Percentiles rank a stretch among this genome's conserved stretches.
phyloP scores from a whole-genome alignment of 1,139 yeast species.

The Geotrichum aggregatum region DNA sequence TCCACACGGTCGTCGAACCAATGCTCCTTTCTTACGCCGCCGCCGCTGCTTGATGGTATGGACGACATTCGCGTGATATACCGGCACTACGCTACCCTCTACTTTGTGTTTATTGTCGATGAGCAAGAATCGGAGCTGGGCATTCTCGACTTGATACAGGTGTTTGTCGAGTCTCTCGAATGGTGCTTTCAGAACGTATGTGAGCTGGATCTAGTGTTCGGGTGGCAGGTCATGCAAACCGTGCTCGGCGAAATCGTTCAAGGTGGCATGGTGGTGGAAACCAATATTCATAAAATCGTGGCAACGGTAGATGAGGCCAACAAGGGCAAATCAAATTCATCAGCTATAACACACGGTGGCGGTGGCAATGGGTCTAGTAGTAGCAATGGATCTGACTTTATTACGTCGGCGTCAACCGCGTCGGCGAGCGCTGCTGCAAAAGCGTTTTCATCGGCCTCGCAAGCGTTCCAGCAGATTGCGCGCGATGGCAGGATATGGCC shows the following conservation, averaged over 20 bases:
- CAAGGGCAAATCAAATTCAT: conserved; percentile 28
- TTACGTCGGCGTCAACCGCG: conserved; percentile 23
- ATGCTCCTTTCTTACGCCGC: conserved; percentile 78
- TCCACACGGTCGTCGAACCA: conserved; percentile 65
- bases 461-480: conserved; percentile 46
- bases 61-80: conserved; percentile 80
- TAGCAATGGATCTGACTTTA: conserved; percentile 15
- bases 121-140: conserved; percentile 95
- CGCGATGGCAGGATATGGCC: conserved; percentile 50
- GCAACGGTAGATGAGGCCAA: conserved; percentile 50
- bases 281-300: conserved; percentile 79
- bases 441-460: conserved; percentile 41
- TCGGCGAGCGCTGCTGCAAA: conserved; percentile 36
- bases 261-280: conserved; percentile 98
- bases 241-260: conserved; percentile 84
- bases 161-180: conserved; percentile 91
- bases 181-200: conserved; percentile 91
- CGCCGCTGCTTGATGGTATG: conserved; percentile 52
- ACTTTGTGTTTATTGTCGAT: conserved; percentile 92
- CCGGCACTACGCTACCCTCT: conserved; percentile 89
- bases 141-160: conserved; percentile 88
- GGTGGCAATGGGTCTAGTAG: conserved; percentile 12
- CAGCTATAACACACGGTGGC: background rate
- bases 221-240: conserved; percentile 94
- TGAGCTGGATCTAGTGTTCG: conserved; percentile 90